Conservation (phyloP, 208 protist genomes). For the Leishmania lainsoni region DNA sequence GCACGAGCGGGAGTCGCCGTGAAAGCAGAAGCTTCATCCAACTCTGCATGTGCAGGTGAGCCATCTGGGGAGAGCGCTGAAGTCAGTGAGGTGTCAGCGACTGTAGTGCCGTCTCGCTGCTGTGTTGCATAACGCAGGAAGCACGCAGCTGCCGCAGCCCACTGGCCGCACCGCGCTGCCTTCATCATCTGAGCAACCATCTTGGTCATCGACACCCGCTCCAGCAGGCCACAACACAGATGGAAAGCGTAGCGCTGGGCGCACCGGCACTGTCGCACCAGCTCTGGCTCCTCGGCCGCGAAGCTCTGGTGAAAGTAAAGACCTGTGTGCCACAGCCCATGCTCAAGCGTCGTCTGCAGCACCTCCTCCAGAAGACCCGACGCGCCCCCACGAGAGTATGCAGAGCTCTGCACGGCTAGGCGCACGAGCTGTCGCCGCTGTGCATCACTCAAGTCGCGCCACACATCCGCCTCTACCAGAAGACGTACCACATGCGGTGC, state of each 20-base stretch:
- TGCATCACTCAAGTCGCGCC: conserved; percentile 36
- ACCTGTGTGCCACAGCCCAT: conserved; percentile 63
- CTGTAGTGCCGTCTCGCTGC: not conserved
- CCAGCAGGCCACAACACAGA: conserved; percentile 53
- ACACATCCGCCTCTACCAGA: conserved; percentile 53
- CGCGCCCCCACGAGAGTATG: conserved; percentile 11
- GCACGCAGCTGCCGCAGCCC: conserved; percentile 45
- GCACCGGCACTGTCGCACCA: conserved; percentile 40
- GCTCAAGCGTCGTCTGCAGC: conserved; percentile 42
- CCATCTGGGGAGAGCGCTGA: not conserved
- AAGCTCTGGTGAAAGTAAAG: conserved; percentile 66
- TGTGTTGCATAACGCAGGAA: conserved; percentile 49
- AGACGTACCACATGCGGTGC: conserved; percentile 67
- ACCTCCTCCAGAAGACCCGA: conserved; percentile 47
- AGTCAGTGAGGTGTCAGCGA: not conserved
- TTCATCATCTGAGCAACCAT: conserved; percentile 47
- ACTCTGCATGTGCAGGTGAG: not conserved
- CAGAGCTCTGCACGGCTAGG: conserved; percentile 43
- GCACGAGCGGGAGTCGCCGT: not conserved
- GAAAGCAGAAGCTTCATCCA: not conserved
- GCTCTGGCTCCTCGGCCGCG: conserved; percentile 46
- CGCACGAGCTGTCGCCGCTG: conserved; percentile 48
- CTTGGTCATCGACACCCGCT: conserved; percentile 41
- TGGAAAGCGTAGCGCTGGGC: conserved; percentile 49
- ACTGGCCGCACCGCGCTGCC: conserved; percentile 42